A percentile compares a stretch with the other conserved stretches of the same genome.
phyloP scores from a whole-genome alignment of 345 rosid species.

The Reutealis trisperma region DNA sequence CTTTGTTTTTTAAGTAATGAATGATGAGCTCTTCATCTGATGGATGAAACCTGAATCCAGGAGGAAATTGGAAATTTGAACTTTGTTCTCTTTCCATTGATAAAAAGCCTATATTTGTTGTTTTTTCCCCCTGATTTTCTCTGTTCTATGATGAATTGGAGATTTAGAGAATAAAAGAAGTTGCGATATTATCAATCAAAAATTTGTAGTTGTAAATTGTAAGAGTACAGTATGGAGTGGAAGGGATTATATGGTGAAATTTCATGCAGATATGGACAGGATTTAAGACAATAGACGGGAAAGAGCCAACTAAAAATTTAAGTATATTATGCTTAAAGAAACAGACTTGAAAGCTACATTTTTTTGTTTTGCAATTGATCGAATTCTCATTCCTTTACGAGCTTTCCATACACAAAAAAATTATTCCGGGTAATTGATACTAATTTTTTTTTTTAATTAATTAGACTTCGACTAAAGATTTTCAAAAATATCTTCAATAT shows the following conservation, averaged over 20 bases:
- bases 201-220: not conserved
- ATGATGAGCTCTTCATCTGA: slow-evolving; percentile 56
- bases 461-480: too few species aligned
- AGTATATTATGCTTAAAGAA: not conserved
- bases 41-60: slow-evolving; percentile 61
- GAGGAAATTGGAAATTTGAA: slow-evolving; percentile 43
- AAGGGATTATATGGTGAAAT: slow-evolving; percentile 19
- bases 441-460: too few species aligned
- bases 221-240: not conserved
- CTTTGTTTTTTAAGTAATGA: slow-evolving; percentile 53
- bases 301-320: slow-evolving; percentile 15
- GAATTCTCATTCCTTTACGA: not conserved
- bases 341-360: slow-evolving; percentile 8
- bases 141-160: not conserved
- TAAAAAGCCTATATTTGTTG: not conserved
- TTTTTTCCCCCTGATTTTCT: not conserved
- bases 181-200: slow-evolving; percentile 10
- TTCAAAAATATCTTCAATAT: too few species aligned
- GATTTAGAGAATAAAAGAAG: slow-evolving; percentile 13
- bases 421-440: too few species aligned
- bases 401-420: not conserved
- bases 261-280: slow-evolving; percentile 21
- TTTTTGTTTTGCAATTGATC: slow-evolving; percentile 10
- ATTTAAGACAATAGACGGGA: slow-evolving; percentile 24
- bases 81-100: slow-evolving; percentile 29